These are phyloP conservation scores for Pichia sp. DNA, from an alignment of 1,139 yeast genomes.

Conservation along the genomic window DNA sequence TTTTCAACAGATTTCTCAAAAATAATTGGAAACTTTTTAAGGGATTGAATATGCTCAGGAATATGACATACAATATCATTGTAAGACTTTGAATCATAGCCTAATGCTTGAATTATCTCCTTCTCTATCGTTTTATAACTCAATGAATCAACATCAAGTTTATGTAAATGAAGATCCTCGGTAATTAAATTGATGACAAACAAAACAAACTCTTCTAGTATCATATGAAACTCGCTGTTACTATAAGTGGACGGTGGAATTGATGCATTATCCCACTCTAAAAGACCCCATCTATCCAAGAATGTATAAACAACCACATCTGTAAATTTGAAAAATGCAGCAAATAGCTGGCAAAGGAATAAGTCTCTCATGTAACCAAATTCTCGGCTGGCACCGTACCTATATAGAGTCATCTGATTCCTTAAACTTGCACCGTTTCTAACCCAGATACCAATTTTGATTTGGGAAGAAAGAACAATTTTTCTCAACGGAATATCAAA, in stretches of 20 bases:
- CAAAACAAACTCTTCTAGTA: conserved; percentile 75
- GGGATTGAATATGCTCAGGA: conserved; percentile 69
- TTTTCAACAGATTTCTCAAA: conserved; percentile 31
- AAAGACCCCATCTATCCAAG: conserved; percentile 63
- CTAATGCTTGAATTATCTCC: conserved; percentile 73
- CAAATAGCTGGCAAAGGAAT: conserved; percentile 60
- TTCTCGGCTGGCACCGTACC: conserved; percentile 77
- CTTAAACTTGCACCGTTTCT: conserved; percentile 66
- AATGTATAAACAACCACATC: conserved; percentile 51
- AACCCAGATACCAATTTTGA: conserved; percentile 54
- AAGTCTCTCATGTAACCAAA: conserved; percentile 74
- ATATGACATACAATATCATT: conserved; percentile 61
- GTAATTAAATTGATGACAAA: conserved; percentile 63
- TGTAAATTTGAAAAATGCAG: conserved; percentile 47
- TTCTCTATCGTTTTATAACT: conserved; percentile 46
- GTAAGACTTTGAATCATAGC: conserved; percentile 67
- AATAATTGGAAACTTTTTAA: conserved; percentile 66
- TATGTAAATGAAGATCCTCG: conserved; percentile 56
- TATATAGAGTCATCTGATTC: conserved; percentile 73
- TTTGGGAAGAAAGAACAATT: conserved; percentile 48
- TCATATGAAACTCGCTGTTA: conserved; percentile 33
- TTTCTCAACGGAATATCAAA: conserved; percentile 77
- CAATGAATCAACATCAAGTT: conserved; percentile 44
- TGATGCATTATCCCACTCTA: conserved; percentile 41
- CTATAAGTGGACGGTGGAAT: conserved; percentile 37